These are phyloP conservation scores for Dactylella cylindrospora DNA, from an alignment of 2,329 filamentous ascomycete species.

Conservation along the genomic window DNA sequence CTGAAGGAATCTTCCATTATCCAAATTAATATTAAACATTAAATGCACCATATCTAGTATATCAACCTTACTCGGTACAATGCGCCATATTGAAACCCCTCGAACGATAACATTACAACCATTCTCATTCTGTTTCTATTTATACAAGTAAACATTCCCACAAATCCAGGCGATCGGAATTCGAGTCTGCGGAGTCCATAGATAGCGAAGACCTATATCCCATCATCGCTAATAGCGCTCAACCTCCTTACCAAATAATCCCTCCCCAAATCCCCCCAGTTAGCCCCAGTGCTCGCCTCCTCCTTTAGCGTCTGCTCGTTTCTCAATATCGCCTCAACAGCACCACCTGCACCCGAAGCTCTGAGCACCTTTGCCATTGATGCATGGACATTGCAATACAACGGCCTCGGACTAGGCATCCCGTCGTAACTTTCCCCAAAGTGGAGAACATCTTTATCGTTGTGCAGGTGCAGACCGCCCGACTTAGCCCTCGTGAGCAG, in stretches of 20 bases:
- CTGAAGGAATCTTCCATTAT: no score
- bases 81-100: no score
- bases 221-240: conserved; percentile 33
- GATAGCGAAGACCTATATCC: no score
- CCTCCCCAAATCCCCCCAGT: conserved; percentile 28
- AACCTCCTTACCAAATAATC: conserved; percentile 28
- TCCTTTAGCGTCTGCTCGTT: conserved; percentile 21
- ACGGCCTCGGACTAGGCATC: conserved; percentile 15
- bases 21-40: no score
- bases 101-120: no score
- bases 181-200: conserved; percentile 2
- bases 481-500: conserved; percentile 9
- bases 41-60: no score
- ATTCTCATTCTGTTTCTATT: no score
- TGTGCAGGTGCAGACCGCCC: conserved; percentile 13
- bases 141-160: no score
- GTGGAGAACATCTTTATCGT: conserved; percentile 17
- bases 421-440: conserved; percentile 22
- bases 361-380: conserved; percentile 19
- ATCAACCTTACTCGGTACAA: no score
- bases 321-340: conserved; percentile 19
- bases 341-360: conserved; percentile 20
- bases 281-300: conserved; percentile 31
- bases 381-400: conserved; percentile 24
- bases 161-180: no score